Conservation (phyloP, 208 protist species). For the Naegleria lovaniensis region DNA sequence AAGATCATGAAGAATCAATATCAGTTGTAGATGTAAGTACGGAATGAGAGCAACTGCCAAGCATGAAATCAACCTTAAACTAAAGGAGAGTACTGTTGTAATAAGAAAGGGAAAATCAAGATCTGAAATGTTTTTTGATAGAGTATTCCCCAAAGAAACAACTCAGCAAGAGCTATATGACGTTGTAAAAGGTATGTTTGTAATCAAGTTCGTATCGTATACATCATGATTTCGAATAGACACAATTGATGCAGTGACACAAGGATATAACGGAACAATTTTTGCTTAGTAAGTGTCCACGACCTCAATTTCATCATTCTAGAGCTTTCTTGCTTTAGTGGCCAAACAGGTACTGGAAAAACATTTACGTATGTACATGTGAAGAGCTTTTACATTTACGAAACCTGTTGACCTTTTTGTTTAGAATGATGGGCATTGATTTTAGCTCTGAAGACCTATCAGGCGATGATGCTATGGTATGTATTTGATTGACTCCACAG, state of each 20-base stretch:
- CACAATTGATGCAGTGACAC: not conserved
- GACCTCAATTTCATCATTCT: not conserved
- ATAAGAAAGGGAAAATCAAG: conserved; percentile 22
- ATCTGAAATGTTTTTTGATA: conserved; percentile 46
- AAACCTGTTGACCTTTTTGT: not conserved
- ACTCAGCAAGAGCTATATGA: conserved; percentile 73
- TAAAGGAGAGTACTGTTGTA: not conserved
- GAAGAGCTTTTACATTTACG: not conserved
- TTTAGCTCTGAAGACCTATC: not conserved
- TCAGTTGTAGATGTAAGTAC: not conserved
- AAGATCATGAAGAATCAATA: conserved; percentile 48
- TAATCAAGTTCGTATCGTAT: conserved; percentile 79
- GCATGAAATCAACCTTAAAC: not conserved
- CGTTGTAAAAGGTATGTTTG: conserved; percentile 65
- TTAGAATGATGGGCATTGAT: not conserved
- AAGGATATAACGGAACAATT: conserved; percentile 11
- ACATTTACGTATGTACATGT: not conserved
- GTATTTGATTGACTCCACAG: not conserved
- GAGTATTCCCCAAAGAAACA: conserved; percentile 48
- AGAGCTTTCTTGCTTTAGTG: conserved; percentile 20
- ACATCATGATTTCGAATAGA: conserved; percentile 57
- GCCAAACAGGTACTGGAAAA: conserved; percentile 46
- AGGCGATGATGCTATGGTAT: not conserved
- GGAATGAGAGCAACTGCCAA: not conserved
- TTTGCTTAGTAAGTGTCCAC: conserved; percentile 13